Evolutionary conservation across 1,139 yeast species (phyloP).

Genomic region (Nakaseomyces uthaithaninus): DNA sequence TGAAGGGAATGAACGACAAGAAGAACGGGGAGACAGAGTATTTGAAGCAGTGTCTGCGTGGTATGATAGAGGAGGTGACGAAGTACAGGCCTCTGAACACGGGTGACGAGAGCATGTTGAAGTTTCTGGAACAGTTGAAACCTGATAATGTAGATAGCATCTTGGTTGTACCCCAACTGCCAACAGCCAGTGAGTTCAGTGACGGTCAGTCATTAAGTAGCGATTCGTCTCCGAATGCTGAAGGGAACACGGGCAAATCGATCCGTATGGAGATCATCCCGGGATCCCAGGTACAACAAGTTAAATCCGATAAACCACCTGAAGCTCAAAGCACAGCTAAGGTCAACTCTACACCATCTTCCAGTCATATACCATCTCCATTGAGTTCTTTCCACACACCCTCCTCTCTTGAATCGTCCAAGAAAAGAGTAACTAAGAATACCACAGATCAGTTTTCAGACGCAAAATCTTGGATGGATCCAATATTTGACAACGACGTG

Average conservation of each 20-base stretch:
- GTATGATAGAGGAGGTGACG: slow-evolving; percentile 64
- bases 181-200: background rate
- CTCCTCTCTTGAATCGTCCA: background rate
- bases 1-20: slow-evolving; percentile 62
- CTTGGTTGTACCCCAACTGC: background rate
- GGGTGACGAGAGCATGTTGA: slow-evolving; percentile 10
- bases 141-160: slow-evolving; percentile 3
- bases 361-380: background rate
- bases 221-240: no score
- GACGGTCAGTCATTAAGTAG: no score
- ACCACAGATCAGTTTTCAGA: background rate
- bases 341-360: background rate
- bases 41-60: slow-evolving; percentile 65
- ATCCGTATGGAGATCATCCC: no score
- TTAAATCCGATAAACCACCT: background rate
- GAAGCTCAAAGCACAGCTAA: background rate
- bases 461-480: slow-evolving; percentile 4
- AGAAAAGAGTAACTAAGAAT: background rate
- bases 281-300: no score
- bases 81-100: slow-evolving; percentile 42
- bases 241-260: no score
- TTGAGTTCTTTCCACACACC: background rate
- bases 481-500: slow-evolving; percentile 4
- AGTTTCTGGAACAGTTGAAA: background rate
- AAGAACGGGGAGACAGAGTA: slow-evolving; percentile 65